Evolutionary conservation across 345 rosid species (phyloP), one percentile per base, ranked within the genome.

Genomic region (Rubroshorea leprosula): DNA sequence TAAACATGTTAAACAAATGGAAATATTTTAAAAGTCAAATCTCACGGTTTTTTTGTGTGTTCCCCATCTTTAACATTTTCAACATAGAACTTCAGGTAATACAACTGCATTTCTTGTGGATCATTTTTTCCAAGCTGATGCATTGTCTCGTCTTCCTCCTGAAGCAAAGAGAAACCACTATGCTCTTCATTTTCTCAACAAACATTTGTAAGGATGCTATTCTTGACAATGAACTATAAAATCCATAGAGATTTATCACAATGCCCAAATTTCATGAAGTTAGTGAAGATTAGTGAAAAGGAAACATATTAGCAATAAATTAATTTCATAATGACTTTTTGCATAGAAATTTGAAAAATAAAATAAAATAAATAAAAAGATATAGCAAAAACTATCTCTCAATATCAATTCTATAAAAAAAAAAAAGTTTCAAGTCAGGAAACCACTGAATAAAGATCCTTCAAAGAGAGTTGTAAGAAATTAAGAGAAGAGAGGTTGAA

Each of bases 1-100:
- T 56, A 72, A n/a, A 10, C 6, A 50, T 23, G 67, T 38, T 49
- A 21, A 64, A 35, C 21, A 17, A 54, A 23, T 29, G 5, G 16
- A 12, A 51, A 22, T 21, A 69, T 56, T 35, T 16, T 27, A 26
- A 64, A 55, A 54, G 45, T 35, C 56, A 69, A 51, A 52, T 55
- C 97, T 87, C 69, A 93, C 99, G 90, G 96, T 61, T 75, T 85
- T 72, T 66, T 87, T 27, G 66, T 77, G 60, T 78, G 35, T 64
- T 75, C 85, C 54, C 76, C 92, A 6, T 76, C 76, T 78, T 63
- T 68, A 58, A 93, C 80, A 35, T 93, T 68, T 0, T 70, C 44
- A 72, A 71, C 71, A 50, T 80, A 94, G 68, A 78, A 90, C n/a
- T 62, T 66, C 76, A 80, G 78, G 73, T 87, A 94, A 66, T 58